Evolutionary conservation across 192 early-diverging fungal genomes (phyloP).

Genomic region (Backusella psychrophila): DNA sequence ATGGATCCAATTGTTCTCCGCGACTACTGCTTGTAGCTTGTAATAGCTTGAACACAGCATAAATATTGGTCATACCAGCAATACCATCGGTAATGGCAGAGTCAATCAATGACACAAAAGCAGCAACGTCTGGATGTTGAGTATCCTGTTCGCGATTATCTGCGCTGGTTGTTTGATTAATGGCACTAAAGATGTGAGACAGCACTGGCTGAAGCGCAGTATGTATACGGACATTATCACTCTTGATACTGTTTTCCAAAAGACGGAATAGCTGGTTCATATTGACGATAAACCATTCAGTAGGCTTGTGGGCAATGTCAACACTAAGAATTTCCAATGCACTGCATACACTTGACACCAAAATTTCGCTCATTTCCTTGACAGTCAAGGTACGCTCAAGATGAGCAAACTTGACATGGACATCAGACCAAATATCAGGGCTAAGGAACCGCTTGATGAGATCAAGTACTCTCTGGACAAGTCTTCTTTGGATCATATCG

Average conservation of each 20-base stretch:
- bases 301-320: constrained; percentile 58
- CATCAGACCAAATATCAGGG: constrained; percentile 70
- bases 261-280: constrained; percentile 58
- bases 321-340: constrained; percentile 67
- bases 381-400: constrained; percentile 64
- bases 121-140: constrained; percentile 40
- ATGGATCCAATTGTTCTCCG: constrained; percentile 66
- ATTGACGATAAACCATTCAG: constrained; percentile 66
- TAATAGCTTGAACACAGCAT: constrained; percentile 65
- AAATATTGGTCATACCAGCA: constrained; percentile 59
- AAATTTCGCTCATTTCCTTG: constrained; percentile 56
- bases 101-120: constrained; percentile 62
- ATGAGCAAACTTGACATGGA: constrained; percentile 59
- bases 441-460: constrained; percentile 61
- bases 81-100: constrained; percentile 66
- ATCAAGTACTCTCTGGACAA: constrained; percentile 62
- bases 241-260: constrained; percentile 68
- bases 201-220: constrained; percentile 72
- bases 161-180: constrained; percentile 36
- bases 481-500: constrained; percentile 31
- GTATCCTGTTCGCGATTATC: constrained; percentile 43
- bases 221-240: constrained; percentile 73
- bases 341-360: constrained; percentile 56
- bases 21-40: constrained; percentile 61
- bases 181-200: constrained; percentile 64